Percentiles rank a stretch among this genome's conserved stretches.
phyloP scores from a whole-genome alignment of 148 eudicot genomes.

The Rhododendron ovatum region DNA sequence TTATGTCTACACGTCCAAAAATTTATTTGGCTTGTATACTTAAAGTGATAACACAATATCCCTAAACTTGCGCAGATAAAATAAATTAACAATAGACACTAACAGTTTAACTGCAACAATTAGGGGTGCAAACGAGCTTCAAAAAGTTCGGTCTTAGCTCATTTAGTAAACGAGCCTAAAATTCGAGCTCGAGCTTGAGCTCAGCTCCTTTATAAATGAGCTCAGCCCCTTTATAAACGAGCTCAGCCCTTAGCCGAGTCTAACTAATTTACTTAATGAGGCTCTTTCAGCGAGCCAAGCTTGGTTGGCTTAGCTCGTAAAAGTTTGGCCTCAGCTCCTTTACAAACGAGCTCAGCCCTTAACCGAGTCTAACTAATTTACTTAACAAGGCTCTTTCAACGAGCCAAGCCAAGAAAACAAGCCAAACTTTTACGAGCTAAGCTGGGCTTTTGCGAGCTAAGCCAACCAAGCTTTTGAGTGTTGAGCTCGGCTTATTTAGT shows the following conservation, averaged over 20 bases:
- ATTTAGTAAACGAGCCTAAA: too few relatives aligned
- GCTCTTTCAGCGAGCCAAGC: not conserved
- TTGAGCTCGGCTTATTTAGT: not conserved
- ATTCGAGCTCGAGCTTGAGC: too few relatives aligned
- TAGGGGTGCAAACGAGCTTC: too few relatives aligned
- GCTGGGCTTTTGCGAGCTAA: not conserved
- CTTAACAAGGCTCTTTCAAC: not conserved
- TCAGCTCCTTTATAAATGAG: too few relatives aligned
- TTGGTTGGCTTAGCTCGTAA: too few relatives aligned
- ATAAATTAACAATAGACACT: not conserved
- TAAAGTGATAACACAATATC: not conserved
- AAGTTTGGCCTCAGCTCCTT: too few relatives aligned
- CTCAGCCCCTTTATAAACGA: too few relatives aligned
- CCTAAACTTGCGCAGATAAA: not conserved
- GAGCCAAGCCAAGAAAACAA: not conserved
- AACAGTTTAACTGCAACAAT: too few relatives aligned
- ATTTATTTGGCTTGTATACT: not conserved
- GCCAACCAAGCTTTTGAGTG: too few relatives aligned
- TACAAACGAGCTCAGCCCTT: not conserved
- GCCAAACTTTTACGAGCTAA: too few relatives aligned
- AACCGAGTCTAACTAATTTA: not conserved
- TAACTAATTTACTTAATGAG: not conserved
- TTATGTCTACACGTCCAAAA: not conserved
- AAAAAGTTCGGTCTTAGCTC: too few relatives aligned
- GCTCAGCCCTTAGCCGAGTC: not conserved